These are phyloP conservation scores for Letharia lupina DNA, from an alignment of 495 filamentous ascomycete species.

Conservation along the genomic window DNA sequence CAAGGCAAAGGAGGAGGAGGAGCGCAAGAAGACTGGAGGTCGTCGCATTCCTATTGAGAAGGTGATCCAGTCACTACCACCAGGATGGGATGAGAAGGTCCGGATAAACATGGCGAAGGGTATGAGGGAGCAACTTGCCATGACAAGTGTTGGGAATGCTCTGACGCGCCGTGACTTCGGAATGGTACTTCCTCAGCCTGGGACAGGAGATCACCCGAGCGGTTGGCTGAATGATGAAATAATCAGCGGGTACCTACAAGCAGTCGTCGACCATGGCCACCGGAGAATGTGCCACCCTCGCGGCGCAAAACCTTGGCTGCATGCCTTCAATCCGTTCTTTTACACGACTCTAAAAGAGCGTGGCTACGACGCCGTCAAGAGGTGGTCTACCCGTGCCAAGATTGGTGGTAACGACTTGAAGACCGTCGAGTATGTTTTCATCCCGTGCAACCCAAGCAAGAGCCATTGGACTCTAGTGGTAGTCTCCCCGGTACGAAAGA, in stretches of 20 bases:
- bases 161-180: slow-evolving; percentile 55
- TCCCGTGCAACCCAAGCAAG: slow-evolving; percentile 48
- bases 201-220: slow-evolving; percentile 24
- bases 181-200: slow-evolving; percentile 35
- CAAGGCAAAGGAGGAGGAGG: slow-evolving; percentile 12
- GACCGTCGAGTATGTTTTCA: slow-evolving; percentile 50
- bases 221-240: slow-evolving; percentile 81
- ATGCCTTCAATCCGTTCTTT: slow-evolving; percentile 67
- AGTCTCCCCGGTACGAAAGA: slow-evolving; percentile 53
- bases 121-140: slow-evolving; percentile 31
- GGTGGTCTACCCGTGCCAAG: slow-evolving; percentile 50
- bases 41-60: slow-evolving; percentile 24
- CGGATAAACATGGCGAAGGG: slow-evolving; percentile 19
- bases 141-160: slow-evolving; percentile 45
- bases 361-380: slow-evolving; percentile 39
- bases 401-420: slow-evolving; percentile 47
- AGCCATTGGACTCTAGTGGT: slow-evolving; percentile 59
- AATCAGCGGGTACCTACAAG: slow-evolving; percentile 58
- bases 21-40: slow-evolving; percentile 17
- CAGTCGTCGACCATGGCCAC: slow-evolving; percentile 54
- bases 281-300: slow-evolving; percentile 38
- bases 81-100: slow-evolving; percentile 39
- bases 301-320: slow-evolving; percentile 51
- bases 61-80: slow-evolving; percentile 37
- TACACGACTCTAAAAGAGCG: slow-evolving; percentile 50